Evolutionary conservation across 1,139 yeast genomes (phyloP).

Genomic region (Blastobotrys capitulatus): DNA sequence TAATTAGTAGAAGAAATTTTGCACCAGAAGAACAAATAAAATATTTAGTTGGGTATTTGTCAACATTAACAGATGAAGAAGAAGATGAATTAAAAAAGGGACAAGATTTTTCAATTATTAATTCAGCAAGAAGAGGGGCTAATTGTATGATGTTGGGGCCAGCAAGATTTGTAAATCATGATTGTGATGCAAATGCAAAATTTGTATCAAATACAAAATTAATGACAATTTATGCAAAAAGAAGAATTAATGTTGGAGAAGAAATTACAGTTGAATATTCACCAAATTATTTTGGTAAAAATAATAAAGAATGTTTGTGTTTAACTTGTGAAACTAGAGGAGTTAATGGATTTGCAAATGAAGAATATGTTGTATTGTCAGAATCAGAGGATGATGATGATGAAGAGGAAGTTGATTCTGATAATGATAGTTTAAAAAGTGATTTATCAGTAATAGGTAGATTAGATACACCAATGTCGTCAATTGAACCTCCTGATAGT

Average conservation of each 20-base stretch:
- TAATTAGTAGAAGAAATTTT: conserved; percentile 34
- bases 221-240: conserved; percentile 34
- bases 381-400: not conserved
- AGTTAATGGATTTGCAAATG: conserved; percentile 21
- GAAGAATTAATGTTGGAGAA: conserved; percentile 39
- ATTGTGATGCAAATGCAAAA: conserved; percentile 40
- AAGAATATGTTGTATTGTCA: not conserved
- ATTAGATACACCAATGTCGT: conserved; percentile 7
- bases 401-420: not conserved
- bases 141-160: conserved; percentile 45
- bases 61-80: conserved; percentile 34
- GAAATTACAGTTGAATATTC: conserved; percentile 44
- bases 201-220: conserved; percentile 32
- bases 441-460: not conserved
- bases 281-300: conserved; percentile 39
- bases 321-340: conserved; percentile 38
- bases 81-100: conserved; percentile 29
- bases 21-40: conserved; percentile 35
- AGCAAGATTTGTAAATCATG: conserved; percentile 44
- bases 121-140: conserved; percentile 33
- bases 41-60: conserved; percentile 38
- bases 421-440: not conserved
- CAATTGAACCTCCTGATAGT: conserved; percentile 16
- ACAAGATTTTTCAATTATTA: conserved; percentile 40
- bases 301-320: conserved; percentile 42